Percentiles rank a stretch among this genome's conserved stretches.
These are phyloP conservation scores for Mucor circinelloides DNA, from an alignment of 371 early-diverging fungal species.

Conservation along the genomic window DNA sequence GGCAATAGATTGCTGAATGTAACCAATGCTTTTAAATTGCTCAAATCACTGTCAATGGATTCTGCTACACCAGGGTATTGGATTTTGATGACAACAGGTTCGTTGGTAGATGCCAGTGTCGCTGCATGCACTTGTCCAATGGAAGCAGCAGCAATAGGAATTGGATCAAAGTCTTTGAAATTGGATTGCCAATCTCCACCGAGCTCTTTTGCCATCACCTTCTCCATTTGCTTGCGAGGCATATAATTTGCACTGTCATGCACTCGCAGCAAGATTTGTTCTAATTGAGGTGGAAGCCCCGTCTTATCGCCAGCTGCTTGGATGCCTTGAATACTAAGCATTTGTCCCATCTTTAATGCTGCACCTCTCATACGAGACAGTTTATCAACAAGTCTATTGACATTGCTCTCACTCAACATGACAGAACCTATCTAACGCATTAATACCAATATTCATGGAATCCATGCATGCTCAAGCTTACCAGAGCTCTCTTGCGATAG, in stretches of 20 bases:
- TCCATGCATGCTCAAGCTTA: too few species aligned
- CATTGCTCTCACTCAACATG: slow-evolving; percentile 78
- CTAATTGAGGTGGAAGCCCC: slow-evolving; percentile 80
- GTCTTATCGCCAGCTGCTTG: slow-evolving; percentile 35
- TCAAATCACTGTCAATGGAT: slow-evolving; percentile 88
- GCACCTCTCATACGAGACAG: slow-evolving; percentile 97
- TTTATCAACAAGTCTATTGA: slow-evolving; percentile 85
- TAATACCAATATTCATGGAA: too few species aligned
- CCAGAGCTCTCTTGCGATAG: slow-evolving; percentile 44
- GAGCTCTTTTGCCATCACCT: slow-evolving; percentile 72
- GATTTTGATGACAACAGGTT: slow-evolving; percentile 89
- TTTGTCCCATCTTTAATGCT: slow-evolving; percentile 96
- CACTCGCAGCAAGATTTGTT: slow-evolving; percentile 81
- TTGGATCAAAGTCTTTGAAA: slow-evolving; percentile 70
- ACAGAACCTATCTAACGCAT: slow-evolving; percentile 35
- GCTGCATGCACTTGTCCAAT: slow-evolving; percentile 96
- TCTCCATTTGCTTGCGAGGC: slow-evolving; percentile 87
- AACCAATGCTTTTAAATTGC: slow-evolving; percentile 80
- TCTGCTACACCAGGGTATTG: slow-evolving; percentile 95
- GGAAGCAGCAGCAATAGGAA: slow-evolving; percentile 94
- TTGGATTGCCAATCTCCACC: slow-evolving; percentile 78
- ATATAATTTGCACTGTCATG: slow-evolving; percentile 96
- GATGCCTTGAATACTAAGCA: slow-evolving; percentile 93
- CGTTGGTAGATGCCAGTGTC: slow-evolving; percentile 44
- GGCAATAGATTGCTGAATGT: slow-evolving; percentile 85